Conservation (phyloP, 2,329 filamentous ascomycete species). For the Catunica adiposa region DNA sequence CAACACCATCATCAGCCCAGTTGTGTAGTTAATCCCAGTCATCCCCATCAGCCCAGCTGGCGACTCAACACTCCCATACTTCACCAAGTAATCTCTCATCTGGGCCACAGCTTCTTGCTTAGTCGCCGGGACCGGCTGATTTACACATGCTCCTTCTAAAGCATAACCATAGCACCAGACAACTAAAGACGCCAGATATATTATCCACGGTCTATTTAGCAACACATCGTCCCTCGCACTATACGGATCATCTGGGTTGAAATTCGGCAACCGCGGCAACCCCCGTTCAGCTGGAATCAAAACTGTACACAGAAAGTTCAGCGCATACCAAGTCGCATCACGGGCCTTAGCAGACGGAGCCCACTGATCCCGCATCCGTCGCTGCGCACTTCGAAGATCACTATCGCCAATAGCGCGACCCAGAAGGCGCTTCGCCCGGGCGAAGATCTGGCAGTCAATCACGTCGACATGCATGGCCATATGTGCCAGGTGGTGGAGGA, state of each 20-base stretch:
- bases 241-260: constrained; percentile 36
- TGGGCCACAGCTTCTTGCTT: constrained; percentile 52
- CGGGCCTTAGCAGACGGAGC: constrained; percentile 74
- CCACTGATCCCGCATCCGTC: constrained; percentile 78
- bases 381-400: constrained; percentile 63
- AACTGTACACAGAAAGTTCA: constrained; percentile 77
- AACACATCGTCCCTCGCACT: constrained; percentile 75
- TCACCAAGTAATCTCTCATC: constrained; percentile 63
- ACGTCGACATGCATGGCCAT: constrained; percentile 98
- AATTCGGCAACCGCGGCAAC: constrained; percentile 19
- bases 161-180: constrained; percentile 94
- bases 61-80: constrained; percentile 52
- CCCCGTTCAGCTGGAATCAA: constrained; percentile 40
- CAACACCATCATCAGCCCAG: constrained; percentile 66
- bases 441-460: constrained; percentile 94
- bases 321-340: constrained; percentile 81
- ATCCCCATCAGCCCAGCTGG: constrained; percentile 63
- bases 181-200: constrained; percentile 82
- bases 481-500: constrained; percentile 83
- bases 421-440: constrained; percentile 67
- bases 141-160: constrained; percentile 59
- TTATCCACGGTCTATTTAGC: constrained; percentile 82
- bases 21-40: constrained; percentile 64
- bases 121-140: constrained; percentile 34
- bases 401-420: constrained; percentile 69